phyloP scores from a whole-genome alignment of 78 protist genomes.

The Mantamonas sphyraenae region DNA sequence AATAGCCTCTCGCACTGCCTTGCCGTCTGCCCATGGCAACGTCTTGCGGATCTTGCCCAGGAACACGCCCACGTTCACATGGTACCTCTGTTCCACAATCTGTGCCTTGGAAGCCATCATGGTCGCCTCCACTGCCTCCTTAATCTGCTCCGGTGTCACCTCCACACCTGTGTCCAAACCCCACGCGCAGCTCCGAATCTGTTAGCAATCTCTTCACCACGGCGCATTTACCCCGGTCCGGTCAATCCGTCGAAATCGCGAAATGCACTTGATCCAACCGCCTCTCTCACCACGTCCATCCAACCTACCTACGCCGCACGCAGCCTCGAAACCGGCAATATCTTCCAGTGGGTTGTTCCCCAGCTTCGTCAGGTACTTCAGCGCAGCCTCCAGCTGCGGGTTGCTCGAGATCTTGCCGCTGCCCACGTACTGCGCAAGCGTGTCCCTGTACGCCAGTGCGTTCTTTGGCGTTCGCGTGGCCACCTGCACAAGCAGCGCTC shows the following conservation, averaged over 20 bases:
- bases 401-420: neutral
- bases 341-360: neutral
- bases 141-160: neutral
- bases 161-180: neutral
- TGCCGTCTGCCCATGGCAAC: conserved; percentile 2
- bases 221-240: no score
- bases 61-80: neutral
- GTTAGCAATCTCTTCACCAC: no score
- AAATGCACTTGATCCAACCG: no score
- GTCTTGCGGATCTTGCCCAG: neutral
- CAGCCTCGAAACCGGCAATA: neutral
- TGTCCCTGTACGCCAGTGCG: neutral
- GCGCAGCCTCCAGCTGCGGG: neutral
- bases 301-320: neutral
- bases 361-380: neutral
- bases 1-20: neutral
- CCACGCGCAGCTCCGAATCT: neutral
- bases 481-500: neutral
- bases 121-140: neutral
- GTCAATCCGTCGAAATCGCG: no score
- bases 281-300: no score
- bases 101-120: neutral
- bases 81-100: conserved; percentile 4
- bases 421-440: neutral
- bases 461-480: neutral